Evolutionary conservation across 2,329 filamentous ascomycete genomes (phyloP).

Genomic region (Fusarium falciforme): DNA sequence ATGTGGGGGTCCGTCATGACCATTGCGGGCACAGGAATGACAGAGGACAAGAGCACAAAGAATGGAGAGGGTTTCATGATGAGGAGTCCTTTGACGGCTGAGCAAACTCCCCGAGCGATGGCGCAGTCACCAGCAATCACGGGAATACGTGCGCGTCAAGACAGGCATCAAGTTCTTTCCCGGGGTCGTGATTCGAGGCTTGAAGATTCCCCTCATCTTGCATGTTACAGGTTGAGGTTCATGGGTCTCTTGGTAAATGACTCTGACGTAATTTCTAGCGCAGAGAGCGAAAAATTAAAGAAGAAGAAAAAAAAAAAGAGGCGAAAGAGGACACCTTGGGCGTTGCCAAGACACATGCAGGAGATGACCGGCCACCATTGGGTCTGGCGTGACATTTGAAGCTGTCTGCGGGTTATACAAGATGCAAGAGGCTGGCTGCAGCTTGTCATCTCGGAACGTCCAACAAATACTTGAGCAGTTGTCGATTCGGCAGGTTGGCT

Average conservation of each 20-base stretch:
- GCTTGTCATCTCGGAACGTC: conserved; percentile 17
- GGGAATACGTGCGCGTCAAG: not conserved
- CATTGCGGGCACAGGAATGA: not conserved
- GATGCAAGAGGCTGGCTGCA: conserved; percentile 29
- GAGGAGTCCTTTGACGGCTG: not conserved
- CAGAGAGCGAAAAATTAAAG: not conserved
- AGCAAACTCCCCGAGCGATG: not conserved
- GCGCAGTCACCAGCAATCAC: not conserved
- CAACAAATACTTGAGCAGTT: not conserved
- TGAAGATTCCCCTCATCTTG: not conserved
- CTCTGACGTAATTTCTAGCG: conserved; percentile 30
- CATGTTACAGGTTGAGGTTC: conserved; percentile 14
- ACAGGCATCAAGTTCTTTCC: not conserved
- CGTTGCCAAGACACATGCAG: not conserved
- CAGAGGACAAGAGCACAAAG: not conserved
- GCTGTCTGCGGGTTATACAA: conserved; percentile 7
- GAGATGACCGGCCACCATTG: not conserved
- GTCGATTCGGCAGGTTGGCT: conserved; percentile 4
- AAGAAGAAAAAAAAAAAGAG: not conserved
- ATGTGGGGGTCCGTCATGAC: conserved; percentile 15
- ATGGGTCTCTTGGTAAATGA: conserved; percentile 6
- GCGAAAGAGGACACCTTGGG: not conserved
- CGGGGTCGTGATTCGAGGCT: not conserved
- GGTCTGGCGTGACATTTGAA: not conserved
- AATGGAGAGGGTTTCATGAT: not conserved